These are phyloP conservation scores for Pholiota conissans DNA, from an alignment of 768 basidiomycete genomes.

Conservation along the genomic window DNA sequence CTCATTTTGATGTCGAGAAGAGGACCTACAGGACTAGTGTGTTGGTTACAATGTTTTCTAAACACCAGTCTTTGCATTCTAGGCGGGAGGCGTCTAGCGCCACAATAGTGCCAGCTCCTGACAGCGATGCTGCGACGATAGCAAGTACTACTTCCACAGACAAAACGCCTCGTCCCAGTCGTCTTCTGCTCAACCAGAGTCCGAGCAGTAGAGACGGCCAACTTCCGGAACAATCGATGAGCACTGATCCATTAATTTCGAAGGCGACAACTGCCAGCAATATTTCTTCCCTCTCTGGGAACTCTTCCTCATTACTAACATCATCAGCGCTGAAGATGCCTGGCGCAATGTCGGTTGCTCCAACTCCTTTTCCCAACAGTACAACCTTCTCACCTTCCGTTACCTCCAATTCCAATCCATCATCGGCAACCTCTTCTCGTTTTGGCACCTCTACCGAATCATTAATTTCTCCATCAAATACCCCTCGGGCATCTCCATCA, in stretches of 20 bases:
- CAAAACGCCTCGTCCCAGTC: constrained; percentile 41
- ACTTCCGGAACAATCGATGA: constrained; percentile 9
- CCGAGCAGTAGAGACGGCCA: constrained; percentile 15
- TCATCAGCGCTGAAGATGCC: constrained; percentile 20
- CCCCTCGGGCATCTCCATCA: constrained; percentile 1
- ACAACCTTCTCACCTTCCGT: constrained; percentile 11
- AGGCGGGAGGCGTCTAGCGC: constrained; percentile 20
- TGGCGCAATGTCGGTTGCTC: constrained; percentile 20
- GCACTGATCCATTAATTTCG: constrained; percentile 10
- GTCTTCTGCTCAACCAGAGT: constrained; percentile 30
- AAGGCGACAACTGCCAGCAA: neutral
- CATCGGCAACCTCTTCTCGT: neutral
- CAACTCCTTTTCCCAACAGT: constrained; percentile 9
- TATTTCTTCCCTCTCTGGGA: neutral
- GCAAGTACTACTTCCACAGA: neutral
- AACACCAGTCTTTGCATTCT: neutral
- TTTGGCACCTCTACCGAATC: neutral
- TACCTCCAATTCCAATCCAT: neutral
- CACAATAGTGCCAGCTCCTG: constrained; percentile 12
- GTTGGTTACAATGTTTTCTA: constrained; percentile 38
- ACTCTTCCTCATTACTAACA: neutral
- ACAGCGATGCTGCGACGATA: constrained; percentile 4
- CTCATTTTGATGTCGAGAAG: constrained; percentile 50
- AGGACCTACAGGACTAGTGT: constrained; percentile 53
- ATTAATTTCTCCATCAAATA: neutral